These are phyloP conservation scores for Massospora cicadina DNA, from an alignment of 371 early-diverging fungal genomes.

Conservation along the genomic window DNA sequence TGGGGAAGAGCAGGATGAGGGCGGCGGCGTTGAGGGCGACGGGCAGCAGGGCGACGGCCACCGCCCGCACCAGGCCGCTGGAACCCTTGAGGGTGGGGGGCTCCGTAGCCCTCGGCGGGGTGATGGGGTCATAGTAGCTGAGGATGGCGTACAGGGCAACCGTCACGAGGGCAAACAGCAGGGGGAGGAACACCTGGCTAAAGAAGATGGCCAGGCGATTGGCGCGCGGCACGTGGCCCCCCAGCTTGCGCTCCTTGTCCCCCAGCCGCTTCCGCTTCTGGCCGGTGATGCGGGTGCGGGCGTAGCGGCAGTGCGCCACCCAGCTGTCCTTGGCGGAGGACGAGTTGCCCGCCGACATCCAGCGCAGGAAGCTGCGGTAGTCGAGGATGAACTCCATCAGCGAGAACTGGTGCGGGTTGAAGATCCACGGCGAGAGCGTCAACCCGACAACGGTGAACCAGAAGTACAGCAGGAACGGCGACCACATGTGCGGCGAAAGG, in stretches of 20 bases:
- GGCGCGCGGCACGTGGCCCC: constrained; percentile 46
- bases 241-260: constrained; percentile 29
- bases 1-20: constrained; percentile 40
- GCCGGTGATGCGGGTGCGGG: constrained; percentile 61
- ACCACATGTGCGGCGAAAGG: constrained; percentile 26
- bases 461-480: constrained; percentile 42
- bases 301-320: constrained; percentile 53
- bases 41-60: constrained; percentile 46
- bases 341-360: constrained; percentile 69
- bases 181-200: constrained; percentile 51
- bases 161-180: constrained; percentile 40
- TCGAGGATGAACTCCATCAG: constrained; percentile 57
- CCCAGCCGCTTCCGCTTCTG: constrained; percentile 54
- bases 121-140: constrained; percentile 4
- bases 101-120: background rate
- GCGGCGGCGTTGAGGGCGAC: constrained; percentile 50
- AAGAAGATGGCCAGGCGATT: constrained; percentile 48
- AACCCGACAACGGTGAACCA: constrained; percentile 70
- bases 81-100: constrained; percentile 7
- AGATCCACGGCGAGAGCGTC: constrained; percentile 58
- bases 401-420: constrained; percentile 69
- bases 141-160: constrained; percentile 24
- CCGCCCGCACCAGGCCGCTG: background rate
- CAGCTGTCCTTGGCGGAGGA: constrained; percentile 55
- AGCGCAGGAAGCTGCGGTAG: constrained; percentile 58